Base-by-base conservation (phyloP, 768 basidiomycete genomes). In the Suillus placidus region DNA sequence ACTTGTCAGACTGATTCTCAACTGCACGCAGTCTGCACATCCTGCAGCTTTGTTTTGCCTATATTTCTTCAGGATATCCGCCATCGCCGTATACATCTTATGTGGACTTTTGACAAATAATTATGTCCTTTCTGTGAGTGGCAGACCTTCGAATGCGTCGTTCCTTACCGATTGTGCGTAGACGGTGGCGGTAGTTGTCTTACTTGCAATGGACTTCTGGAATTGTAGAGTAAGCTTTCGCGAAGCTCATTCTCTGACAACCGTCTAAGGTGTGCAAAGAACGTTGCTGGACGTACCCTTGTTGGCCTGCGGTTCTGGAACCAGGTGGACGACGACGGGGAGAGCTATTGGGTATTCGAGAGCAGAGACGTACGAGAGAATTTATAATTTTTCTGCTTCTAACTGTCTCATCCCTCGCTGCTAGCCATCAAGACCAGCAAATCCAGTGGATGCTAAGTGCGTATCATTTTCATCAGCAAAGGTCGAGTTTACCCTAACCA, bases 261-360 rank as follows among this genome's bases (percentile, higher is more conserved):
- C 52, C 26, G 62, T 37, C 32, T 65, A n/a, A 66, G 40, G 49
- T 47, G 49, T 64, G 60, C 32, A 57, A 71, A 95, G 91, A 99
- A 99, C 72, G 95, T 99, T 16, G 87, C 95, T 0, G 97, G 97
- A 3, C 82, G 97, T 69, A 95, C 91, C 30, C 82, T 99, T 18
- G 97, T 99, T 13, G 97, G 97, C 26, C 81, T 99, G 67, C 84
- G 97, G 63, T 99, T 96, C 74, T 99, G 97, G 97, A 99, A 99
- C 76, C 96, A 99, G 79, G 90, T 89, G 61, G 95, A 99, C 72
- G 95, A 98, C 62, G 95, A 98, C 69, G 97, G 97, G 2, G 93
- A 97, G 77, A 87, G 84, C 77, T 96, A 90, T 71, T 99, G 97
- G 97, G 96, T 99, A 13, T 99, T 99, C 70, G 97, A 99, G 79